These are phyloP conservation scores for Pseudoscleropodium purum DNA, from an alignment of 225 moss, liverwort and hornwort species.

Conservation along the genomic window DNA sequence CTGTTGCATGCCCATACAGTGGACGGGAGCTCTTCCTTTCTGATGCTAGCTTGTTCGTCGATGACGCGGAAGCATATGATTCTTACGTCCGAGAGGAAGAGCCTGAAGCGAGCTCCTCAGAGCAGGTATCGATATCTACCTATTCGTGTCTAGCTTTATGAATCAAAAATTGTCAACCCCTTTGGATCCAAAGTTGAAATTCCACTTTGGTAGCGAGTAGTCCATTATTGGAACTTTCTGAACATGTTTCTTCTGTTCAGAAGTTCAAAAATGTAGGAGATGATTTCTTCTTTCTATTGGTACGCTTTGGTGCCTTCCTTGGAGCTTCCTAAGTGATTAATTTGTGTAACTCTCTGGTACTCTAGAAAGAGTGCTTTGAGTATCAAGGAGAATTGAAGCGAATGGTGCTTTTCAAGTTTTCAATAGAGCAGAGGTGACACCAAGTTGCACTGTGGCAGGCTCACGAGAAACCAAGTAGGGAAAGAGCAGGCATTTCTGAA, in stretches of 20 bases:
- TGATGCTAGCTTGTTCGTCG: slow-evolving; percentile 91
- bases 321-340: background rate
- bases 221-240: background rate
- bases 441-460: slow-evolving; percentile 19
- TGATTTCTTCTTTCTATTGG: background rate
- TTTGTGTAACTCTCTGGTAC: background rate
- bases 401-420: background rate
- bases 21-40: slow-evolving; percentile 84
- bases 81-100: slow-evolving; percentile 60
- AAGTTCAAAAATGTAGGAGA: background rate
- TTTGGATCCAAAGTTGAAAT: no score
- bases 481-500: slow-evolving; percentile 22
- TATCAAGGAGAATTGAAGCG: background rate
- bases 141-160: background rate
- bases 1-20: slow-evolving; percentile 25
- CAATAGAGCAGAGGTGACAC: background rate
- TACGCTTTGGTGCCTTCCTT: background rate
- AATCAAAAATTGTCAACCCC: background rate
- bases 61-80: slow-evolving; percentile 86
- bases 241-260: background rate
- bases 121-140: slow-evolving; percentile 2
- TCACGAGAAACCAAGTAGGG: slow-evolving; percentile 17
- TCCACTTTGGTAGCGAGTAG: background rate
- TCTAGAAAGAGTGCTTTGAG: background rate
- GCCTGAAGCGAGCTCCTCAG: background rate